phyloP scores from a whole-genome alignment of 169 alveolate genomes.

The Plasmodium knowlesi region DNA sequence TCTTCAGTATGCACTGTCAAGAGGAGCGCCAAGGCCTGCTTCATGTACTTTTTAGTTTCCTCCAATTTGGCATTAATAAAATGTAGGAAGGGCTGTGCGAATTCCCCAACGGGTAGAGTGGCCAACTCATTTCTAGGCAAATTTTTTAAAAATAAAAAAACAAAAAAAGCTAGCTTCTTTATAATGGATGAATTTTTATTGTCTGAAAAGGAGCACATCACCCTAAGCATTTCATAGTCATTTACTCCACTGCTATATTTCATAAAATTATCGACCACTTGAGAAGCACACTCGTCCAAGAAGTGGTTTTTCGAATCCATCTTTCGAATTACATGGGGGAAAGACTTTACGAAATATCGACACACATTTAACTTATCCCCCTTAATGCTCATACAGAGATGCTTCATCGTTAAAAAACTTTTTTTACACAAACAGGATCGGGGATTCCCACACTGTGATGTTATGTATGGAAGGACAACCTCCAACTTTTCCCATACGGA shows the following conservation, averaged over 20 bases:
- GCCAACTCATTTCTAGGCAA: conserved; percentile 26
- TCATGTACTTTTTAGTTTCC: conserved; percentile 53
- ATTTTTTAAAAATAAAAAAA: conserved; percentile 53
- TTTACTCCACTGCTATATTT: conserved; percentile 29
- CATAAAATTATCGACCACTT: conserved; percentile 33
- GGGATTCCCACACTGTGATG: conserved; percentile 26
- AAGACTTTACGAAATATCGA: conserved; percentile 14
- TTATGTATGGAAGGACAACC: conserved; percentile 20
- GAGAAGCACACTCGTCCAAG: conserved; percentile 44
- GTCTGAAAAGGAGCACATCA: conserved; percentile 47
- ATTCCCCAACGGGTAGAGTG: conserved; percentile 11
- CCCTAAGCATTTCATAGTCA: conserved; percentile 48
- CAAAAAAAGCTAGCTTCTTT: conserved; percentile 45
- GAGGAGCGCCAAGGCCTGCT: conserved; percentile 10
- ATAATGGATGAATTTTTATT: conserved; percentile 43
- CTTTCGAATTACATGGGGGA: conserved; percentile 36
- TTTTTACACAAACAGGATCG: conserved; percentile 58
- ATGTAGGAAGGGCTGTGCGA: conserved; percentile 37
- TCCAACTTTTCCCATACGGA: conserved; percentile 29
- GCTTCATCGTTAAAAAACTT: conserved; percentile 56
- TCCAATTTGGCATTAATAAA: conserved; percentile 65
- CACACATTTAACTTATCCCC: neutral
- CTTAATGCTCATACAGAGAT: conserved; percentile 42
- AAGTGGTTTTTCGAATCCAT: conserved; percentile 49
- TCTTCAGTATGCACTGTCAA: conserved; percentile 18